These are phyloP conservation scores for Kodamaea ohmeri DNA, from an alignment of 1,139 yeast genomes.

Conservation along the genomic window DNA sequence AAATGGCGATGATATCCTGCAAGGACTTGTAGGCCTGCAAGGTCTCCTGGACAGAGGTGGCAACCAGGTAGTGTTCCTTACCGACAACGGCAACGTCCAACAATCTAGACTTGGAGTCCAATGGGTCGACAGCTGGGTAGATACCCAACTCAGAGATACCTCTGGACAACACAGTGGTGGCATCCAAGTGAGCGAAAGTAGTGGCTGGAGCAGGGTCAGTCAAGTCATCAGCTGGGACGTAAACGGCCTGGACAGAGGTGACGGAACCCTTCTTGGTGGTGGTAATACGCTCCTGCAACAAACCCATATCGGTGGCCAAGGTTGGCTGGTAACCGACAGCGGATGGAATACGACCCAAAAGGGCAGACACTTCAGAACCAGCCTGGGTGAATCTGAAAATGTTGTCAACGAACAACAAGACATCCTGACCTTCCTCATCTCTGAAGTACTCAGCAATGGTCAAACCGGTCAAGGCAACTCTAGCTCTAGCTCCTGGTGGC, in stretches of 20 bases:
- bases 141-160: constrained; percentile 99
- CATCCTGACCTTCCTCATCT: constrained; percentile 99
- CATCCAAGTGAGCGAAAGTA: constrained; percentile 99
- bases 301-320: constrained; percentile 99
- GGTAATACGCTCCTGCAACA: constrained; percentile 99
- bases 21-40: constrained; percentile 99
- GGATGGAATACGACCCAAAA: constrained; percentile 99
- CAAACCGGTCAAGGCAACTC: constrained; percentile 99
- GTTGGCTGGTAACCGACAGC: constrained; percentile 99
- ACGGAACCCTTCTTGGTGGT: constrained; percentile 99
- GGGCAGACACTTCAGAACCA: constrained; percentile 99
- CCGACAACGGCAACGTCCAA: constrained; percentile 97
- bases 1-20: constrained; percentile 99
- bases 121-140: constrained; percentile 99
- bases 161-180: constrained; percentile 99
- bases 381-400: constrained; percentile 99
- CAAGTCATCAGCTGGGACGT: constrained; percentile 99
- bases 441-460: constrained; percentile 99
- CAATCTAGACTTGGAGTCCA: constrained; percentile 98
- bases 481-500: constrained; percentile 99
- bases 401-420: constrained; percentile 98
- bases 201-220: constrained; percentile 99
- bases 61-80: constrained; percentile 96
- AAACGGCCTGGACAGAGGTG: constrained; percentile 99
- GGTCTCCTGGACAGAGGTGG: constrained; percentile 94